Conservation (phyloP, 805 yeast genomes). For the Starmerella floris region DNA sequence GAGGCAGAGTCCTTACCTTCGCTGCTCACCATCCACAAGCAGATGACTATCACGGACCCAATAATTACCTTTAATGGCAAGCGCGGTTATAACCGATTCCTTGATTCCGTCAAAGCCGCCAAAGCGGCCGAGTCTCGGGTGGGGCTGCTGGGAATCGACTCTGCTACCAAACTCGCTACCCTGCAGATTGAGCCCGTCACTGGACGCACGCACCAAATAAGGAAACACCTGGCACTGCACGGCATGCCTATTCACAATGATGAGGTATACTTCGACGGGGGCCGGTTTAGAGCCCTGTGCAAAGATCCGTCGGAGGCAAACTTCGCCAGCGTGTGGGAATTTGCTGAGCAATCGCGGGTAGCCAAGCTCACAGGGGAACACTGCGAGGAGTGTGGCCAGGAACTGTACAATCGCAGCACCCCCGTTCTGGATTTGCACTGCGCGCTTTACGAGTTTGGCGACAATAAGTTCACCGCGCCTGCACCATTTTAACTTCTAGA, state of each 20-base stretch:
- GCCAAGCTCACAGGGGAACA: slow-evolving; percentile 15
- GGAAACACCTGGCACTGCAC: slow-evolving; percentile 75
- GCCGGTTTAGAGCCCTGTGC: slow-evolving; percentile 7
- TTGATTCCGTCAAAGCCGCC: not conserved
- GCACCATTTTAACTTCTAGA: slow-evolving; percentile 1
- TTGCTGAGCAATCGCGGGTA: slow-evolving; percentile 5
- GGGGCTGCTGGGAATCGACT: not conserved
- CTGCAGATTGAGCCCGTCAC: slow-evolving; percentile 74
- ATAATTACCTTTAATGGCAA: slow-evolving; percentile 20
- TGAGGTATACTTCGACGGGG: slow-evolving; percentile 50
- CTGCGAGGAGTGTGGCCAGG: slow-evolving; percentile 20
- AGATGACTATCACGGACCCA: slow-evolving; percentile 8
- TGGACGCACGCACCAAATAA: slow-evolving; percentile 88
- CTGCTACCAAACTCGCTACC: slow-evolving; percentile 26
- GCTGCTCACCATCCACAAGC: not conserved
- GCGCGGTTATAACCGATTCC: slow-evolving; percentile 17
- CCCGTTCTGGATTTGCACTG: slow-evolving; percentile 20
- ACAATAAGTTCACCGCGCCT: slow-evolving; percentile 1
- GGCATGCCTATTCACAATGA: slow-evolving; percentile 87
- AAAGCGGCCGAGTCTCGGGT: slow-evolving; percentile 17
- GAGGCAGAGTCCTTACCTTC: slow-evolving; percentile 1
- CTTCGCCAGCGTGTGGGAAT: slow-evolving; percentile 9
- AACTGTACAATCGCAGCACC: slow-evolving; percentile 8
- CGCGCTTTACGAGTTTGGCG: slow-evolving; percentile 14
- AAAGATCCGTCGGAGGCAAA: slow-evolving; percentile 10